Evolutionary conservation across 108 stramenopile genomes (phyloP).

Genomic region (Discostella pseudostelligera): DNA sequence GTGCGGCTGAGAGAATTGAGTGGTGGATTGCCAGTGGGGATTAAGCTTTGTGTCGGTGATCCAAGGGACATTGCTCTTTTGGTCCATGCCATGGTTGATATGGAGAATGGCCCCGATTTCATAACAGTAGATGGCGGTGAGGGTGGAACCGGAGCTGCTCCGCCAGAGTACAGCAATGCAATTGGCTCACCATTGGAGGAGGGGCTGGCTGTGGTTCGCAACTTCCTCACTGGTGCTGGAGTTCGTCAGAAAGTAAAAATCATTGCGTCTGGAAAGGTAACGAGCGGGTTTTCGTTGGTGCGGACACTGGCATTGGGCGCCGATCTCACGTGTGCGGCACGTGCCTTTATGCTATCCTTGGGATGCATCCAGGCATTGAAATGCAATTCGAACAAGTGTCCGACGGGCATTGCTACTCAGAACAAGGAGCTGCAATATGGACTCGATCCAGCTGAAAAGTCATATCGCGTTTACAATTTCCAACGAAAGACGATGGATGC

Average conservation of each 20-base stretch:
- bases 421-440: constrained; percentile 52
- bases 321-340: constrained; percentile 77
- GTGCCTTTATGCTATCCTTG: constrained; percentile 77
- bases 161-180: constrained; percentile 81
- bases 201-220: constrained; percentile 66
- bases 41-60: constrained; percentile 84
- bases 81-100: constrained; percentile 64
- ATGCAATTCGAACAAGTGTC: constrained; percentile 88
- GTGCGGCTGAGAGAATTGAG: constrained; percentile 59
- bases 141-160: constrained; percentile 92
- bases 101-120: constrained; percentile 69
- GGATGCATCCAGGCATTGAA: constrained; percentile 92
- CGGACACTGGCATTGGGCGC: constrained; percentile 78
- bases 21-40: constrained; percentile 81
- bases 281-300: constrained; percentile 72
- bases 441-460: constrained; percentile 31
- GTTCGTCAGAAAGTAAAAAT: constrained; percentile 59
- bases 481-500: constrained; percentile 49
- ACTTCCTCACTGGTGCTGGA: constrained; percentile 73
- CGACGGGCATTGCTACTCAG: constrained; percentile 87
- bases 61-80: constrained; percentile 63
- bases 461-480: constrained; percentile 39
- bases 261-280: constrained; percentile 78
- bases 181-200: constrained; percentile 82
- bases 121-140: constrained; percentile 84